Conservation (phyloP, 2,329 filamentous ascomycete species). For the Karstenula rhodostoma region DNA sequence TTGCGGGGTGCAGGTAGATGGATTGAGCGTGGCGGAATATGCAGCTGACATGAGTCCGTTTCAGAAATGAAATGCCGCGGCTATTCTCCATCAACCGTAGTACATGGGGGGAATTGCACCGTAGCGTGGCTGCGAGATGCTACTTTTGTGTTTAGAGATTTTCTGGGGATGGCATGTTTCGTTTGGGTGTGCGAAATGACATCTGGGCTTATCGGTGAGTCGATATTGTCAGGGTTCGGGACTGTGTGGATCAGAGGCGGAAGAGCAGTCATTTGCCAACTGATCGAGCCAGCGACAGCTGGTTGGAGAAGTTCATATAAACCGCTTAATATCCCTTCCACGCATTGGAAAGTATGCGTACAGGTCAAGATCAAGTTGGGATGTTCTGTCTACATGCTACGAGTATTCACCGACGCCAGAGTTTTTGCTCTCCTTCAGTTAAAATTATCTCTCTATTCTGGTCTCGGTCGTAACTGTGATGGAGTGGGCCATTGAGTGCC, state of each 20-base stretch:
- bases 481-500: background rate
- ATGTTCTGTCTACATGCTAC: too few relatives aligned
- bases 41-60: background rate
- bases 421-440: background rate
- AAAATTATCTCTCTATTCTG: background rate
- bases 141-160: background rate
- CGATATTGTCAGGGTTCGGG: too few relatives aligned
- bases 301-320: too few relatives aligned
- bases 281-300: too few relatives aligned
- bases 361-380: too few relatives aligned
- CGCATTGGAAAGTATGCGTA: too few relatives aligned
- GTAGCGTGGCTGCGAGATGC: background rate
- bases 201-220: too few relatives aligned
- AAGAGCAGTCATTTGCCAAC: too few relatives aligned
- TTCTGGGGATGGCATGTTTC: too few relatives aligned
- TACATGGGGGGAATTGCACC: background rate
- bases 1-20: slow-evolving; percentile 9
- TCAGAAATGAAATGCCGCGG: slow-evolving; percentile 7
- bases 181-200: too few relatives aligned
- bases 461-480: background rate
- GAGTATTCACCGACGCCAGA: background rate
- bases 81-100: slow-evolving; percentile 6
- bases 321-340: too few relatives aligned
- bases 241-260: too few relatives aligned
- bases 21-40: background rate